phyloP scores from a whole-genome alignment of 768 basidiomycete genomes.

The Suillus hirtellus region DNA sequence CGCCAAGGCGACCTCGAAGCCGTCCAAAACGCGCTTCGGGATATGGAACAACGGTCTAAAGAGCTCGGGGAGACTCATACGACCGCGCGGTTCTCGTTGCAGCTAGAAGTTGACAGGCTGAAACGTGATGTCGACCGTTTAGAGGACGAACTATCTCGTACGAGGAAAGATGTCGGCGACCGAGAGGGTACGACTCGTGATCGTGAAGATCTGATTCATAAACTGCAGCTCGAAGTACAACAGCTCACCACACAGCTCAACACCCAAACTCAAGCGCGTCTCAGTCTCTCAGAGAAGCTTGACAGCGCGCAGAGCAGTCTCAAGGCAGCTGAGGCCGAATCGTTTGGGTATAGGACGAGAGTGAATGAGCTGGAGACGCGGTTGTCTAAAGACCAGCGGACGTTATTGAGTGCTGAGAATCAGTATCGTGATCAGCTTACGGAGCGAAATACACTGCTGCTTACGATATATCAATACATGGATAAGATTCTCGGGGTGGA shows the following conservation, averaged over 20 bases:
- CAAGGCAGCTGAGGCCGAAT: slow-evolving; percentile 69
- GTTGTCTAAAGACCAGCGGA: slow-evolving; percentile 79
- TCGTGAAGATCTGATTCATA: slow-evolving; percentile 72
- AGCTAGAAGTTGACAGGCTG: slow-evolving; percentile 85
- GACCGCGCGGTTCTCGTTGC: slow-evolving; percentile 80
- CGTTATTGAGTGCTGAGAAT: slow-evolving; percentile 66
- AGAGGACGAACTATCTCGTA: slow-evolving; percentile 75
- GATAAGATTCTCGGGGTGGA: slow-evolving; percentile 92
- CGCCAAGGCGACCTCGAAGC: slow-evolving; percentile 75
- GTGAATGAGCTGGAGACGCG: slow-evolving; percentile 77
- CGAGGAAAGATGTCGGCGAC: slow-evolving; percentile 67
- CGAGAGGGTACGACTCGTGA: slow-evolving; percentile 66
- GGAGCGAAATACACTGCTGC: slow-evolving; percentile 86
- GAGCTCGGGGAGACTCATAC: slow-evolving; percentile 83
- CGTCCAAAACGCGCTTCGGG: slow-evolving; percentile 71
- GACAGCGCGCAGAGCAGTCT: slow-evolving; percentile 64
- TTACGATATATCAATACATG: slow-evolving; percentile 94
- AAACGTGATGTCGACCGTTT: slow-evolving; percentile 80
- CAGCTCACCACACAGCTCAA: slow-evolving; percentile 81
- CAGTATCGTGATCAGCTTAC: slow-evolving; percentile 91
- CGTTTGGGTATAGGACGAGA: slow-evolving; percentile 55
- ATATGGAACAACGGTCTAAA: slow-evolving; percentile 74
- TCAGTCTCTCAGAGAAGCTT: slow-evolving; percentile 90
- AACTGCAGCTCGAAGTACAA: slow-evolving; percentile 74
- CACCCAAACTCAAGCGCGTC: slow-evolving; percentile 80